phyloP scores from a whole-genome alignment of 73 alveolate genomes.

The Breviolum minutum region DNA sequence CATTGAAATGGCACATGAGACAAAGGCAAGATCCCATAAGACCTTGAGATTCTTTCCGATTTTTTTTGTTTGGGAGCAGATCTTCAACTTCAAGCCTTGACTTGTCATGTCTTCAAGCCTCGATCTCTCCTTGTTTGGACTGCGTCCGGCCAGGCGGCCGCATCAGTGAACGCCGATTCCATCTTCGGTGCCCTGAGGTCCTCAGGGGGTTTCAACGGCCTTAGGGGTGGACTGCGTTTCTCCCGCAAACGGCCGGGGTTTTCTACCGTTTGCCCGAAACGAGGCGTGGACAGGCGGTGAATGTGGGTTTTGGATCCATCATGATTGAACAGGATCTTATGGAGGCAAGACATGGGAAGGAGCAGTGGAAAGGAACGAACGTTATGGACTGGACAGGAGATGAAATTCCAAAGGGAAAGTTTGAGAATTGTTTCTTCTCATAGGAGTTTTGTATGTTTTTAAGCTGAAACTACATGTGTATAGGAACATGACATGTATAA shows the following conservation, averaged over 20 bases:
- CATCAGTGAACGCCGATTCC: conserved; percentile 36
- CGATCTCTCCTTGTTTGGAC: no score
- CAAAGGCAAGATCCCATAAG: not conserved
- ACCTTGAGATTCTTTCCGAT: not conserved
- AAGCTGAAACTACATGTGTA: no score
- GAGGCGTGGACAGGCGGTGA: conserved; percentile 79
- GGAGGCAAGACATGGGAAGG: conserved; percentile 20
- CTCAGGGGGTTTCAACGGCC: not conserved
- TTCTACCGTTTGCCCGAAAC: not conserved
- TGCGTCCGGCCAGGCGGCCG: not conserved
- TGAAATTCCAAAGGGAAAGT: no score
- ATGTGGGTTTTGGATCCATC: conserved; percentile 81
- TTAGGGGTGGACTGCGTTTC: not conserved
- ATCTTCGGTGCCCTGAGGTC: conserved; percentile 54
- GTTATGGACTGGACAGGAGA: no score
- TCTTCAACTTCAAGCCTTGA: no score
- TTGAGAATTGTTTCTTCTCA: no score
- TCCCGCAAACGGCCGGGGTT: not conserved
- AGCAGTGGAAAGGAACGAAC: not conserved
- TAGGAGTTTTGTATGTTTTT: no score
- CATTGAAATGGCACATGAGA: not conserved
- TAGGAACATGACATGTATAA: no score
- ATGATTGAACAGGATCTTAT: conserved; percentile 87
- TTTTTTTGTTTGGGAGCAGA: not conserved
- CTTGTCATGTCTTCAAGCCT: no score